Evolutionary conservation across 352 stramenopile genomes (phyloP).

Genomic region (Pythium vanterpoolii): DNA sequence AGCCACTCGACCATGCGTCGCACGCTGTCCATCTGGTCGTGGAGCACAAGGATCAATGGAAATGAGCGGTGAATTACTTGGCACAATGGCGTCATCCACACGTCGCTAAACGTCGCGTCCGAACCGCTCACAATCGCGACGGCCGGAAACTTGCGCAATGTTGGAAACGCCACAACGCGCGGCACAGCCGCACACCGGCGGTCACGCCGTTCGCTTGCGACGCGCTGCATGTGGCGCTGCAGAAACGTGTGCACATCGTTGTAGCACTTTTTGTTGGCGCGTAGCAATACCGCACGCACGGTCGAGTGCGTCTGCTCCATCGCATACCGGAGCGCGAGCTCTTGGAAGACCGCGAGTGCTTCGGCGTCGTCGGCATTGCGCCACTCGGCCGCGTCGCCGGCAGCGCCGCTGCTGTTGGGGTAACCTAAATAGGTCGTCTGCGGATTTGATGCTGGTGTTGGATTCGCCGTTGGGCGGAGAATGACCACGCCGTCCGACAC

Average conservation of each 20-base stretch:
- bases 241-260: constrained; percentile 60
- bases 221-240: constrained; percentile 38
- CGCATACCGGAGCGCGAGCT: constrained; percentile 64
- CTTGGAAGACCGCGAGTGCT: constrained; percentile 33
- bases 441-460: background rate
- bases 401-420: too few relatives aligned
- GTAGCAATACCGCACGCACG: constrained; percentile 56
- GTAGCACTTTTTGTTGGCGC: constrained; percentile 71
- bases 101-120: constrained; percentile 68
- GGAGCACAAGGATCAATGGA: constrained; percentile 53
- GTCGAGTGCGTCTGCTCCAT: constrained; percentile 47
- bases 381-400: background rate
- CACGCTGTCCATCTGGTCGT: constrained; percentile 49
- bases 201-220: background rate
- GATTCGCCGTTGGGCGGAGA: background rate
- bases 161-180: constrained; percentile 15
- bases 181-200: background rate
- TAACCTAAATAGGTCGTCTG: background rate
- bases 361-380: constrained; percentile 14
- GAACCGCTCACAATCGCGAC: constrained; percentile 65
- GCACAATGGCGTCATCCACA: constrained; percentile 70
- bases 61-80: constrained; percentile 72
- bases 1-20: constrained; percentile 67
- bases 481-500: constrained; percentile 12
- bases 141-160: constrained; percentile 24